Conservation (phyloP, 139 green algal species). For the Pleodorina starrii region DNA sequence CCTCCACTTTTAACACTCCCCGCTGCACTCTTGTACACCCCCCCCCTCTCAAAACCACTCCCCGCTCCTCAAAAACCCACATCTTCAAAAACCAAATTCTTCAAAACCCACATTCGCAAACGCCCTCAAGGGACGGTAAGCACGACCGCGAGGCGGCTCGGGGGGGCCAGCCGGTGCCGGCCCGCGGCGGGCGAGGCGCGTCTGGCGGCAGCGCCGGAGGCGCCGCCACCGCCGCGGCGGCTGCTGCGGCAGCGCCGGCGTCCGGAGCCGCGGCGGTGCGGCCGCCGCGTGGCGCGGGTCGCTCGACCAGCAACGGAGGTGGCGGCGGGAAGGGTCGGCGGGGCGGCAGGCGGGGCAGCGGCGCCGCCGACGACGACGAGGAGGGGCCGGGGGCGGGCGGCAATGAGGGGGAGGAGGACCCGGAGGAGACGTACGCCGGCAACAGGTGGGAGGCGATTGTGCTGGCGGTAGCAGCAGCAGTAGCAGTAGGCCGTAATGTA, state of each 20-base stretch:
- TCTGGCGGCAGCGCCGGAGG: neutral
- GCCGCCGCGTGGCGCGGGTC: neutral
- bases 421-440: conserved; percentile 67
- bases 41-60: too few relatives aligned
- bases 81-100: too few relatives aligned
- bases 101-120: too few relatives aligned
- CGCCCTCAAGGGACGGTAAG: too few relatives aligned
- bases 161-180: conserved; percentile 56
- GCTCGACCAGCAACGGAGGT: neutral
- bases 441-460: conserved; percentile 58
- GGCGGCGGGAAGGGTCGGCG: conserved; percentile 29
- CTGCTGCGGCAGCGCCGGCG: too few relatives aligned
- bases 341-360: neutral
- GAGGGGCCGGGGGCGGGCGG: conserved; percentile 46
- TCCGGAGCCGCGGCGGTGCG: neutral
- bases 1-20: too few relatives aligned
- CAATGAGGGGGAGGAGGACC: conserved; percentile 48
- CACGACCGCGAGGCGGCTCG: too few relatives aligned
- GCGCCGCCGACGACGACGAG: neutral
- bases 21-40: too few relatives aligned
- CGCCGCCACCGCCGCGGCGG: neutral
- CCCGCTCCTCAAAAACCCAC: too few relatives aligned
- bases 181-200: neutral
- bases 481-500: too few relatives aligned
- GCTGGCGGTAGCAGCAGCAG: too few relatives aligned